These are phyloP conservation scores for Fusarium agapanthi DNA, from an alignment of 2,329 filamentous ascomycete species.

Conservation along the genomic window DNA sequence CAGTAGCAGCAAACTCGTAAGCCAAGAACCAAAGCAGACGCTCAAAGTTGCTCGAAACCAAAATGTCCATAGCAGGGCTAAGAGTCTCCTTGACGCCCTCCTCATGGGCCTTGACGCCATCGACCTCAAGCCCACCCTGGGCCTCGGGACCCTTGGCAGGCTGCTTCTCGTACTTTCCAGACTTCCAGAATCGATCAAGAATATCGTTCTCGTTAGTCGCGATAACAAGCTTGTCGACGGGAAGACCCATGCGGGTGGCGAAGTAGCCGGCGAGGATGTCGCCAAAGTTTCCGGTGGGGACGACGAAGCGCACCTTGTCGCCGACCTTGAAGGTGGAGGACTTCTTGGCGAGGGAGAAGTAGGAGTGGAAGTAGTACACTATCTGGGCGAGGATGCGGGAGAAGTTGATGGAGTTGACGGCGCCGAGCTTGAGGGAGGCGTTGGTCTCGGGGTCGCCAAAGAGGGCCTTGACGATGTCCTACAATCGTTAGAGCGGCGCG, in stretches of 20 bases:
- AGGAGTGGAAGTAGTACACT: slow-evolving; percentile 95
- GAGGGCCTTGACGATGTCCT: slow-evolving; percentile 83
- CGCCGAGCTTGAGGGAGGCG: slow-evolving; percentile 81
- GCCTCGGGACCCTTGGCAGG: slow-evolving; percentile 65
- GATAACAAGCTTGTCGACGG: slow-evolving; percentile 86
- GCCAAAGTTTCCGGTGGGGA: slow-evolving; percentile 94
- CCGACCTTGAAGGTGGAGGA: slow-evolving; percentile 68
- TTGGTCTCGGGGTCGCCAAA: slow-evolving; percentile 90
- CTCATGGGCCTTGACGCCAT: slow-evolving; percentile 70
- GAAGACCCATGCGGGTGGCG: slow-evolving; percentile 88
- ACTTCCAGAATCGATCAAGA: slow-evolving; percentile 92
- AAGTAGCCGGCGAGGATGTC: slow-evolving; percentile 96
- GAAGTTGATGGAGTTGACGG: slow-evolving; percentile 98
- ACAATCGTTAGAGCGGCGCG: background rate
- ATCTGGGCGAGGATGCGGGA: slow-evolving; percentile 95
- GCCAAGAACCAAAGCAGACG: slow-evolving; percentile 93
- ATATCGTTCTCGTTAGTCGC: slow-evolving; percentile 99
- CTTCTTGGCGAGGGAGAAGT: slow-evolving; percentile 78
- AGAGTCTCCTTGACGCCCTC: slow-evolving; percentile 89
- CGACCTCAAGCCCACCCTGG: slow-evolving; percentile 69
- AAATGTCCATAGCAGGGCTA: slow-evolving; percentile 96
- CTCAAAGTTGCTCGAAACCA: slow-evolving; percentile 97
- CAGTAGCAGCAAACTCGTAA: slow-evolving; percentile 70
- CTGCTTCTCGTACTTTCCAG: slow-evolving; percentile 89
- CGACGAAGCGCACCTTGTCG: slow-evolving; percentile 82